These are phyloP conservation scores for Geotrichum cucujoidarum DNA, from an alignment of 1,139 yeast genomes.

Conservation along the genomic window DNA sequence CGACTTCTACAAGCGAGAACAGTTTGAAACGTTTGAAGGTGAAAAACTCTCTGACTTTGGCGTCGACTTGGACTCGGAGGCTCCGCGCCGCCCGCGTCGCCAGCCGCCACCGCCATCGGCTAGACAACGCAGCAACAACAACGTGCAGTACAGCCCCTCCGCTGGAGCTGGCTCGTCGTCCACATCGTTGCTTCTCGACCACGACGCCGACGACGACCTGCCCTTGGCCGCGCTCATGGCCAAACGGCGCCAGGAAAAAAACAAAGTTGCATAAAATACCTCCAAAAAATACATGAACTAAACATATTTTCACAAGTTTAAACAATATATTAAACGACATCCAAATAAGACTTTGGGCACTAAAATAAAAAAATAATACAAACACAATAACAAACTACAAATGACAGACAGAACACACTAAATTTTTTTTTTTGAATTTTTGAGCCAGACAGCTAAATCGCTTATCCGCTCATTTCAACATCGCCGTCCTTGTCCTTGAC, in stretches of 20 bases:
- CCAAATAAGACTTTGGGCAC: no score
- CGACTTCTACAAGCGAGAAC: slow-evolving; percentile 41
- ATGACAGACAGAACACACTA: slow-evolving; percentile 1
- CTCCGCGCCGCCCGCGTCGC: slow-evolving; percentile 6
- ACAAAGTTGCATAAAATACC: slow-evolving; percentile 11
- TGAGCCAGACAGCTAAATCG: not conserved
- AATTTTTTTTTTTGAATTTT: no score
- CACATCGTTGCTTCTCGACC: not conserved
- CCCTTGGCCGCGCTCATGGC: slow-evolving; percentile 20
- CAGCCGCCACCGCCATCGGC: not conserved
- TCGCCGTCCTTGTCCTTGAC: slow-evolving; percentile 22
- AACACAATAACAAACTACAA: slow-evolving; percentile 2
- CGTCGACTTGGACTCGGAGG: slow-evolving; percentile 70
- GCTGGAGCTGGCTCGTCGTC: not conserved
- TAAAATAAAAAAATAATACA: slow-evolving; percentile 1
- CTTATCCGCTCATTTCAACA: slow-evolving; percentile 30
- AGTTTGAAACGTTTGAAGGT: slow-evolving; percentile 78
- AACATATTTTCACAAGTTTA: not conserved
- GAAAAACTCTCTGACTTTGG: slow-evolving; percentile 81
- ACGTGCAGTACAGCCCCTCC: not conserved
- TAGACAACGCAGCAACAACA: not conserved
- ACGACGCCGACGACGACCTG: slow-evolving; percentile 17
- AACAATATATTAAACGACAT: no score
- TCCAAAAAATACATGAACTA: not conserved
- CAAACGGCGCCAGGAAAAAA: slow-evolving; percentile 18